phyloP scores from a whole-genome alignment of 1,284 basidiomycete species.

The Hortiboletus rubellus region DNA sequence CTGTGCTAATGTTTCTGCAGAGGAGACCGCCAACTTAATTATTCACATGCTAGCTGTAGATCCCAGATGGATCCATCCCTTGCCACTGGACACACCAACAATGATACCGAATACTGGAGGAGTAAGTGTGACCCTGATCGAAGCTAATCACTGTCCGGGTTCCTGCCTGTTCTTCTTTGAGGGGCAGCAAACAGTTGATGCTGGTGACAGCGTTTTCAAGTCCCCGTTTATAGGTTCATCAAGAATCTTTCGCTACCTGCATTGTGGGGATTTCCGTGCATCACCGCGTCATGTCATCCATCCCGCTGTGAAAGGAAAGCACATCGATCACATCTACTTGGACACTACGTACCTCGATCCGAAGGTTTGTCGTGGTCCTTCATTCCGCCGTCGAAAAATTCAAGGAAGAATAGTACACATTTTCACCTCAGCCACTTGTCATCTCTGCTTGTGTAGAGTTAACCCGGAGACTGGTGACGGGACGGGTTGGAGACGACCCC shows the following conservation, averaged over 20 bases:
- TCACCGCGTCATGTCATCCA: slow-evolving; percentile 84
- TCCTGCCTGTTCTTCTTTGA: slow-evolving; percentile 94
- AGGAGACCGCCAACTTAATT: slow-evolving; percentile 86
- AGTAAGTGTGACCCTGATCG: slow-evolving; percentile 90
- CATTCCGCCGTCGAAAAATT: neutral
- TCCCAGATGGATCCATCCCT: slow-evolving; percentile 80
- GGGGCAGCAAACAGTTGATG: slow-evolving; percentile 84
- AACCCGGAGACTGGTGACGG: slow-evolving; percentile 58
- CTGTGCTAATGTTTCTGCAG: slow-evolving; percentile 20
- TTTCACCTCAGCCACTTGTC: slow-evolving; percentile 92
- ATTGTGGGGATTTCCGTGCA: slow-evolving; percentile 94
- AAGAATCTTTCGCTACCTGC: slow-evolving; percentile 83
- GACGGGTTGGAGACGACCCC: slow-evolving; percentile 35
- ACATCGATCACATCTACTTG: slow-evolving; percentile 87
- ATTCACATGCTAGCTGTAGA: slow-evolving; percentile 88
- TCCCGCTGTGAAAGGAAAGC: slow-evolving; percentile 75
- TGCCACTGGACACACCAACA: slow-evolving; percentile 79
- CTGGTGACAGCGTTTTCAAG: slow-evolving; percentile 78
- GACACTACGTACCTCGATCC: slow-evolving; percentile 98
- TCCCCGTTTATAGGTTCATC: slow-evolving; percentile 70
- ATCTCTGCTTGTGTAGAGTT: slow-evolving; percentile 90
- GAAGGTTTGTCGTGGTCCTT: slow-evolving; percentile 47
- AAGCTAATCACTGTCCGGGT: slow-evolving; percentile 97
- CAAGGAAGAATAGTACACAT: slow-evolving; percentile 68
- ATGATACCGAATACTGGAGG: slow-evolving; percentile 82